Conservation (phyloP, 495 filamentous ascomycete genomes). For the Annulohypoxylon bovei region DNA sequence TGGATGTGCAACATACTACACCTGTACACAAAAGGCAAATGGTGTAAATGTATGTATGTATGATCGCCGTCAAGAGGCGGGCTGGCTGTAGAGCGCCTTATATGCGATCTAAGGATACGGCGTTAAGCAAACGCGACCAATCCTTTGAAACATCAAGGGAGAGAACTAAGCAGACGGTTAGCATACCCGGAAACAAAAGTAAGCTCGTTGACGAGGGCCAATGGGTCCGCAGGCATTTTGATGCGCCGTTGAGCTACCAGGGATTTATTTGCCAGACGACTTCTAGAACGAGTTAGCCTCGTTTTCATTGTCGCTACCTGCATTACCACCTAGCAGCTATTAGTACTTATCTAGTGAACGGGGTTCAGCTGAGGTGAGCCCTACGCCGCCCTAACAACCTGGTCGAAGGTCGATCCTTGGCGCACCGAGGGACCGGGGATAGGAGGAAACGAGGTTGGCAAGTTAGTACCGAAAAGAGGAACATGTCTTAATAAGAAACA, state of each 20-base stretch:
- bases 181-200: background rate
- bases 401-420: conserved; percentile 31
- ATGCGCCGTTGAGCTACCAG: conserved; percentile 18
- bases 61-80: conserved; percentile 22
- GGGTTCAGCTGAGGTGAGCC: conserved; percentile 45
- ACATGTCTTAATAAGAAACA: conserved; percentile 19
- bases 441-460: conserved; percentile 8
- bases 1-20: conserved; percentile 14
- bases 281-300: conserved; percentile 36
- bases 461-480: conserved; percentile 6
- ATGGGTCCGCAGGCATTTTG: conserved; percentile 18
- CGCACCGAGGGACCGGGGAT: conserved; percentile 21
- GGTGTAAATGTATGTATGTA: too few relatives aligned
- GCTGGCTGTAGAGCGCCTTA: conserved; percentile 20
- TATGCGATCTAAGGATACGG: conserved; percentile 19
- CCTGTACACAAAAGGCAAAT: too few relatives aligned
- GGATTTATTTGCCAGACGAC: conserved; percentile 25
- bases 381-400: conserved; percentile 37
- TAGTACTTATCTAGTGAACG: conserved; percentile 21
- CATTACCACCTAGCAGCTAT: too few relatives aligned
- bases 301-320: conserved; percentile 26
- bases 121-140: conserved; percentile 18
- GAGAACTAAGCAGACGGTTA: conserved; percentile 5
- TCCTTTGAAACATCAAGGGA: conserved; percentile 9
- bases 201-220: conserved; percentile 10